Evolutionary conservation across 2,329 filamentous ascomycete genomes (phyloP), one percentile per base, ranked within the genome.

Genomic region (Salinomyces thailandicus): DNA sequence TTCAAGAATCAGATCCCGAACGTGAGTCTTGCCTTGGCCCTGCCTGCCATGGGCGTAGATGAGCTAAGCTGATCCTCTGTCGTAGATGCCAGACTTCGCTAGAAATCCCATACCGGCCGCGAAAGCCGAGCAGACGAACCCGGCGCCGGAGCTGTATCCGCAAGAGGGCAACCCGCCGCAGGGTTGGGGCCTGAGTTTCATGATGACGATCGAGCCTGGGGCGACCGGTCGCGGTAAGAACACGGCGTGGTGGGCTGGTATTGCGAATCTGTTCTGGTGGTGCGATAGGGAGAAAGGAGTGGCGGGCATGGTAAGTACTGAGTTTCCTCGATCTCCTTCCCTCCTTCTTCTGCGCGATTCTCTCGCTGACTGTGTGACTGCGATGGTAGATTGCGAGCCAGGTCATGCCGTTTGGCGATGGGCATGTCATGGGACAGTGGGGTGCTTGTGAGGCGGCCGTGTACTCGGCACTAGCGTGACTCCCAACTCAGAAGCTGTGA

Each of bases 131-230:
- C 46, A 50, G 26, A 52, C 55, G 2, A 60, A 57, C 38, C 31
- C 48, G 8, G 35, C 68, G 2, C 57, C 63, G 0, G 71, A 77
- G 18, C 19, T 45, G 27, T 45, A 45, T 28, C 43, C 43, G 5
- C 43, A 45, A 35, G 43, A 45, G 40, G 37, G 62, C 14, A 60
- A 69, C 41, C 66, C 65, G 16, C 70, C 75, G 0, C 76, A 81
- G 49, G 79, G 79, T 8, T 81, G 75, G 75, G 75, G 76, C 0
- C 57, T 81, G 14, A 50, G 47, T 5, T 58, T 59, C 42, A 52
- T 58, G 44, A 39, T 60, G 26, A 60, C 53, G 4, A 45, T 50
- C 15, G 54, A 58, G 32, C 47, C 55, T 12, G 55, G 56, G 9
- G 41, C 47, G n/a, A 61, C 58, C 1, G 57, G 57, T 5, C 46